These are phyloP conservation scores for Xylariaceae sp. DNA, from an alignment of 2,329 filamentous ascomycete species.

Conservation along the genomic window DNA sequence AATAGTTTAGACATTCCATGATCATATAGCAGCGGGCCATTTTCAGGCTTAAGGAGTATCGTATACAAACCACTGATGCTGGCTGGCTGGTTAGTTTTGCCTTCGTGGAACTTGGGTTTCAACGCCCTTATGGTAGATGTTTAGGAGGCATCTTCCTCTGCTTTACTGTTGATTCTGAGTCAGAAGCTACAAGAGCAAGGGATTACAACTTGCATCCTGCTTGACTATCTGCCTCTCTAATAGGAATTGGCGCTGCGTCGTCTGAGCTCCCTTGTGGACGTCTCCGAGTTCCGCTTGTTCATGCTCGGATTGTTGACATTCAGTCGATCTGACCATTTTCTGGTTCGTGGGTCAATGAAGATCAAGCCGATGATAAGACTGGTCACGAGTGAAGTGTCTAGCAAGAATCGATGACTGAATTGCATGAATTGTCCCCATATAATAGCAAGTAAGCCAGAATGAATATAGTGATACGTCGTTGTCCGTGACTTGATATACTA, in stretches of 20 bases:
- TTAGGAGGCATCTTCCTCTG: not conserved
- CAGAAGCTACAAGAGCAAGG: not conserved
- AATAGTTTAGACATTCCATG: not conserved
- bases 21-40: not conserved
- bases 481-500: not conserved
- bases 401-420: not conserved
- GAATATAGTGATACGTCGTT: not conserved
- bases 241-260: not conserved
- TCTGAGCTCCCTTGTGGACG: not conserved
- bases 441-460: not conserved
- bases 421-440: not conserved
- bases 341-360: not conserved
- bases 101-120: not conserved
- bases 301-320: not conserved
- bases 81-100: not conserved
- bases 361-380: not conserved
- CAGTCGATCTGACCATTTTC: not conserved
- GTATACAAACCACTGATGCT: not conserved
- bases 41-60: not conserved
- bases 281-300: not conserved
- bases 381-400: not conserved
- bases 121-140: not conserved
- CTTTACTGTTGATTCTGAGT: not conserved
- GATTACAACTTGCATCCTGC: not conserved
- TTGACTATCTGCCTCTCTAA: not conserved